Percentiles rank a stretch among this genome's conserved stretches.
Conservation (phyloP, 2,329 filamentous ascomycete genomes). For the Monosporascus sp. region DNA sequence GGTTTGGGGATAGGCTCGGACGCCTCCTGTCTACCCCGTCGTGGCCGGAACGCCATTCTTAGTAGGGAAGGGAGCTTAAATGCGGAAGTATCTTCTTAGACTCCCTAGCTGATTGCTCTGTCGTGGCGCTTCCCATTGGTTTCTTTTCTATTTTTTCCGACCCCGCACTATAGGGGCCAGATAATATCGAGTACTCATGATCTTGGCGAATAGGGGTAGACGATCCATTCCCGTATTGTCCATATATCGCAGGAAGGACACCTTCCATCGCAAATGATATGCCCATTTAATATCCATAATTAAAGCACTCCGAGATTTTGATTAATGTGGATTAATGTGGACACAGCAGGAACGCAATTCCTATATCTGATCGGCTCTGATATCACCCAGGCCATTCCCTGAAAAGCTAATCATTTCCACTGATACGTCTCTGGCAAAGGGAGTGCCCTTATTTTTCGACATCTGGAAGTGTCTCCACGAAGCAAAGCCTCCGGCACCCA, state of each 20-base stretch:
- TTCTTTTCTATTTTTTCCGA: constrained; percentile 3
- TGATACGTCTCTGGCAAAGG: constrained; percentile 4
- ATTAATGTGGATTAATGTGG: neutral
- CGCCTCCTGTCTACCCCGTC: too few species aligned
- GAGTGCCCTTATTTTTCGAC: neutral
- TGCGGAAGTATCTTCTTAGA: neutral
- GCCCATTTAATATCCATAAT: constrained; percentile 11
- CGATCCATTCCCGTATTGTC: constrained; percentile 6
- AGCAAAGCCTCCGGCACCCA: constrained; percentile 1
- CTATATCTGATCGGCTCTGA: constrained; percentile 10
- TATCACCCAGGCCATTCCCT: constrained; percentile 1
- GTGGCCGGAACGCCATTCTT: too few species aligned
- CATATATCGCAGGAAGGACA: constrained; percentile 10
- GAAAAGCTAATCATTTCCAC: constrained; percentile 4
- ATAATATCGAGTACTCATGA: constrained; percentile 5
- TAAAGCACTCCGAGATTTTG: constrained; percentile 5
- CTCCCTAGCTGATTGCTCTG: neutral
- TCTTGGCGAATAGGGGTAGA: constrained; percentile 9
- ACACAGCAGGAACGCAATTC: neutral
- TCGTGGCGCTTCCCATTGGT: constrained; percentile 1
- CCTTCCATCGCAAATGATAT: neutral
- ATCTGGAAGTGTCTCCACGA: neutral
- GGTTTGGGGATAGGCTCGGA: too few species aligned
- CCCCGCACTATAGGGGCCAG: constrained; percentile 9
- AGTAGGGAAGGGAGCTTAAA: neutral